Conservation (phyloP, 129 eudicot genomes). For the Scalesia atractyloides region DNA sequence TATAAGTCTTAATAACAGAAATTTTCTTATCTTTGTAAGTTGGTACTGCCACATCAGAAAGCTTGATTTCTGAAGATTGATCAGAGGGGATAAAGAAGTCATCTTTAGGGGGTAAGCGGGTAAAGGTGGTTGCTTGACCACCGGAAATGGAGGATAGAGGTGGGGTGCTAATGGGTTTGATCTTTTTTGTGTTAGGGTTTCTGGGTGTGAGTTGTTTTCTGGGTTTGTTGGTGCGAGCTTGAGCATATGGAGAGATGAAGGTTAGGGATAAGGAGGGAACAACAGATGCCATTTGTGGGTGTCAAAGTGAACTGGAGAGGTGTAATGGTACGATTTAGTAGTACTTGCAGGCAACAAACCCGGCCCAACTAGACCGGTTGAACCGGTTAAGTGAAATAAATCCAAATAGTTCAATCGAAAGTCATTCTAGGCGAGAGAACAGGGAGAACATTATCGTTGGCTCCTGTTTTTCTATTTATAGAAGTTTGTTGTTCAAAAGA, state of each 20-base stretch:
- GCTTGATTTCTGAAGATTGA: constrained; percentile 44
- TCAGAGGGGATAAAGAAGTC: constrained; percentile 38
- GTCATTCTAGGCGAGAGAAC: no score
- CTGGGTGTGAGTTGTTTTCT: constrained; percentile 35
- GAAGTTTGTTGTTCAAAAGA: no score
- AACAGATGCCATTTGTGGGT: constrained; percentile 50
- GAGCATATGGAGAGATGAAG: constrained; percentile 40
- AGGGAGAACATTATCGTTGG: no score
- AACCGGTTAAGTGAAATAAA: background rate
- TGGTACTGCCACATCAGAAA: constrained; percentile 38
- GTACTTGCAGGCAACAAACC: constrained; percentile 24
- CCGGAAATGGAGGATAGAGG: constrained; percentile 42
- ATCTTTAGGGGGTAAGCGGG: constrained; percentile 84
- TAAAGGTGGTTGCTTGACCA: constrained; percentile 90
- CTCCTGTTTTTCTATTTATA: no score
- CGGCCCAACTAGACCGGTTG: constrained; percentile 5
- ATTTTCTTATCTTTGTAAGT: constrained; percentile 14
- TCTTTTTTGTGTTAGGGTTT: constrained; percentile 32
- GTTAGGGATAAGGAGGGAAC: constrained; percentile 35
- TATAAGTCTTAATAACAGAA: background rate
- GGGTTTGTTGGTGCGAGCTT: constrained; percentile 46
- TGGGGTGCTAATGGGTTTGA: constrained; percentile 34
- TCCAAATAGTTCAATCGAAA: background rate
- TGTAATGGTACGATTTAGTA: no score
- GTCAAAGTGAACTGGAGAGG: background rate